phyloP scores from a whole-genome alignment of 768 basidiomycete genomes.

The Macrocybe gigantea region DNA sequence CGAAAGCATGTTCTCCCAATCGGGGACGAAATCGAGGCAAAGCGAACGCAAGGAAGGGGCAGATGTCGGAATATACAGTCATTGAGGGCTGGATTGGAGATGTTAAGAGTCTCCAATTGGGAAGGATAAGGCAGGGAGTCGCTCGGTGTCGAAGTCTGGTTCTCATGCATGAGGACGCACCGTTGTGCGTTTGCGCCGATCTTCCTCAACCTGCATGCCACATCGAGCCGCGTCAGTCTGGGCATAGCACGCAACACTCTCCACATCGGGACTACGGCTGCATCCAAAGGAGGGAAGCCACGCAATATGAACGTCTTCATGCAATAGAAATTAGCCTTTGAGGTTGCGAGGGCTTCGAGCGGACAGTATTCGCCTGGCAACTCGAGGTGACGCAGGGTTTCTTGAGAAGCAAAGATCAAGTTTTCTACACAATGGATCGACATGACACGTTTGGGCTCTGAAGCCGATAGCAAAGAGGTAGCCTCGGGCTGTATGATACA shows the following conservation, averaged over 20 bases:
- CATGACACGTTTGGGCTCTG: conserved; percentile 4
- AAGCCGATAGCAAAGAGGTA: conserved; percentile 6
- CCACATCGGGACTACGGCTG: conserved; percentile 5
- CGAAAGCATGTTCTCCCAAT: conserved; percentile 10
- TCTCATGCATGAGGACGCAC: conserved; percentile 6
- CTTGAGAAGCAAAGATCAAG: conserved; percentile 7
- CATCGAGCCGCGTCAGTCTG: conserved; percentile 4
- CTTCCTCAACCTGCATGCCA: conserved; percentile 7
- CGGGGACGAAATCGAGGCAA: conserved; percentile 11
- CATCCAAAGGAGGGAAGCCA: conserved; percentile 8
- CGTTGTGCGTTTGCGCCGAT: conserved; percentile 6
- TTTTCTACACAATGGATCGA: conserved; percentile 7
- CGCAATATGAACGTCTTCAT: conserved; percentile 9
- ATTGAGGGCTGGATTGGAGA: conserved; percentile 8
- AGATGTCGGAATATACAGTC: conserved; percentile 8
- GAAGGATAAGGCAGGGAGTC: conserved; percentile 5
- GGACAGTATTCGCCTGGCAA: conserved; percentile 10
- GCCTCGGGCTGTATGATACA: conserved; percentile 7
- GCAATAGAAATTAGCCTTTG: background rate
- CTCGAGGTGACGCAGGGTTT: conserved; percentile 8
- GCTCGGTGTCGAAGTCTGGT: background rate
- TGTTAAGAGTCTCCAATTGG: conserved; percentile 3
- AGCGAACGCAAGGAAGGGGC: conserved; percentile 5
- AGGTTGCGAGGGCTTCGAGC: background rate
- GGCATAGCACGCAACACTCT: conserved; percentile 7